These are phyloP conservation scores for Wickerhamomyces bisporus DNA, from an alignment of 805 yeast species.

Conservation along the genomic window DNA sequence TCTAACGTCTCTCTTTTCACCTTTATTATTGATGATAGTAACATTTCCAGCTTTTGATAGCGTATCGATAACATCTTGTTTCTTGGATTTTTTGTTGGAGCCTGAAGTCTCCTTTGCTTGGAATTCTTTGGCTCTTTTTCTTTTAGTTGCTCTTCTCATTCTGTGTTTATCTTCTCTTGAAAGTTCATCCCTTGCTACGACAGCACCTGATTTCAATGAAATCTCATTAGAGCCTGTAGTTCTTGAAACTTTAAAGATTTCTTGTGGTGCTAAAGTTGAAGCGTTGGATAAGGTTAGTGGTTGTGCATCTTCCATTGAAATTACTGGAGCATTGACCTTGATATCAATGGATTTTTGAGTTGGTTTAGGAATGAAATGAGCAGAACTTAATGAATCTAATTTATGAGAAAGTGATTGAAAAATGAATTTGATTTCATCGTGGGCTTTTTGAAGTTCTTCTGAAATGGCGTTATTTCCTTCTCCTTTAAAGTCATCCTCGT, in stretches of 20 bases:
- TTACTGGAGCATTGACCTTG: slow-evolving; percentile 76
- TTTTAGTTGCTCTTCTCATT: slow-evolving; percentile 79
- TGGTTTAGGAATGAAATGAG: slow-evolving; percentile 91
- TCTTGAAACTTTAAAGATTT: slow-evolving; percentile 57
- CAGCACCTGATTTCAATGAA: slow-evolving; percentile 68
- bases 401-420: slow-evolving; percentile 60
- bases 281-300: slow-evolving; percentile 77
- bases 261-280: slow-evolving; percentile 89
- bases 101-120: slow-evolving; percentile 27
- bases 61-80: slow-evolving; percentile 62
- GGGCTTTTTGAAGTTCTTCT: slow-evolving; percentile 67
- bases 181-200: slow-evolving; percentile 76
- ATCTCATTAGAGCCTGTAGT: slow-evolving; percentile 54
- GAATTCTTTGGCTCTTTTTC: slow-evolving; percentile 61
- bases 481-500: slow-evolving; percentile 79
- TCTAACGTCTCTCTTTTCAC: slow-evolving; percentile 65
- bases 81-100: slow-evolving; percentile 46
- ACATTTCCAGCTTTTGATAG: slow-evolving; percentile 69
- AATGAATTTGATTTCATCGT: slow-evolving; percentile 68
- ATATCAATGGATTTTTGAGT: slow-evolving; percentile 74
- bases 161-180: slow-evolving; percentile 82
- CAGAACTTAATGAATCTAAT: slow-evolving; percentile 87
- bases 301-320: slow-evolving; percentile 94
- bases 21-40: slow-evolving; percentile 71
- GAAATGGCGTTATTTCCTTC: slow-evolving; percentile 42